These are phyloP conservation scores for Ophiocordyceps polyrhachis-furcata DNA, from an alignment of 2,329 filamentous ascomycete species.

Conservation along the genomic window DNA sequence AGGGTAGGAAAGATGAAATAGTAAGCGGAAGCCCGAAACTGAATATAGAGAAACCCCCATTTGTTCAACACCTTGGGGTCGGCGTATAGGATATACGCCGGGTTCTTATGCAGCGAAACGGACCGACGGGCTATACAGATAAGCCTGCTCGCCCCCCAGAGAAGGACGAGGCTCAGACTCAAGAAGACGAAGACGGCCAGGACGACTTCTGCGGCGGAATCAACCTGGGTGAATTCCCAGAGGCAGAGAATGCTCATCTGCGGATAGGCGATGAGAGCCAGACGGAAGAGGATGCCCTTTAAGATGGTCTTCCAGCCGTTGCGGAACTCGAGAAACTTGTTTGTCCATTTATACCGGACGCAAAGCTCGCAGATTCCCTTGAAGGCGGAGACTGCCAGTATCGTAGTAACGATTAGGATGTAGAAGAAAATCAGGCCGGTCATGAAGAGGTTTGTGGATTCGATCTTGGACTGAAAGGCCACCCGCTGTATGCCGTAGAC, in stretches of 20 bases:
- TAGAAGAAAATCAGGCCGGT: constrained; percentile 81
- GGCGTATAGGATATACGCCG: constrained; percentile 90
- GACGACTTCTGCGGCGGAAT: constrained; percentile 73
- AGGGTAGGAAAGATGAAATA: constrained; percentile 79
- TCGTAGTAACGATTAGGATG: constrained; percentile 59
- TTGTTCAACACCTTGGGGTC: constrained; percentile 86
- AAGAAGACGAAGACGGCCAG: constrained; percentile 79
- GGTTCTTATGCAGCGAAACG: constrained; percentile 82
- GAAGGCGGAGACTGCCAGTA: constrained; percentile 55
- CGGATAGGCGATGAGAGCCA: constrained; percentile 78
- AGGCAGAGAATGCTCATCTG: constrained; percentile 80
- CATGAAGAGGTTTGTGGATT: constrained; percentile 83
- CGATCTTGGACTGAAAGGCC: constrained; percentile 57
- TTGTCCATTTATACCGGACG: constrained; percentile 58
- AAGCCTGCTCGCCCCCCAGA: constrained; percentile 79
- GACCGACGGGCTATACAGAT: constrained; percentile 77
- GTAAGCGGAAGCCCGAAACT: constrained; percentile 89
- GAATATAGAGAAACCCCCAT: constrained; percentile 95
- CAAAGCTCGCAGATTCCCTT: constrained; percentile 65
- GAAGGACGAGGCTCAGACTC: constrained; percentile 57
- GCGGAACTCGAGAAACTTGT: constrained; percentile 79
- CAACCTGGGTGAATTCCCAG: constrained; percentile 77
- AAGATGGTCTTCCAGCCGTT: constrained; percentile 85
- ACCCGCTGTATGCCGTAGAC: constrained; percentile 79
- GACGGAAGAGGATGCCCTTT: constrained; percentile 83